Base-by-base conservation (phyloP, 2,329 filamentous ascomycete genomes). In the Alternaria gaisen region DNA sequence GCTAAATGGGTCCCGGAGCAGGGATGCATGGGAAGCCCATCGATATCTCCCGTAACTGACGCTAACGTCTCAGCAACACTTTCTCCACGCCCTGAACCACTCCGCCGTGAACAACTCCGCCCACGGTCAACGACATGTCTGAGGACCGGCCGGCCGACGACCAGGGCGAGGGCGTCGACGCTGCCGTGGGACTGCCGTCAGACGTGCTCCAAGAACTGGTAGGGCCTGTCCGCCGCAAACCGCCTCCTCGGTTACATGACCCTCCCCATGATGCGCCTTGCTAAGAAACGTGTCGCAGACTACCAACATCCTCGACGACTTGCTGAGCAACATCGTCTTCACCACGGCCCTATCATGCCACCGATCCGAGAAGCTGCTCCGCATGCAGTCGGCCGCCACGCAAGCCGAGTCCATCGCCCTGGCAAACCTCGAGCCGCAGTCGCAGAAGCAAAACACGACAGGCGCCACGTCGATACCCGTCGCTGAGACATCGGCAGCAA, bases 301-400 rank as follows among this genome's bases (percentile, higher is more conserved):
- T 9, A 69, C 60, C 40, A 69, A 75, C 30, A 86, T 94, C 61
- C 84, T 94, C 72, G 90, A 93, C 72, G 91, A 94, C 73, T 80
- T 90, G 57, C 82, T 94, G 63, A 88, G 91, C 81, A 93, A 92
- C 77, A 86, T 94, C 72, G 85, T 94, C 68, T 89, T 91, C 77
- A 90, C 92, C 75, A 84, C 92, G 53, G 83, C 92, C 65, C 84
- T 93, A 72, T 87, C 91, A 76, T 88, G 88, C 41, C 92, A 94
- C 77, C 90, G 90, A 67, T 86, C 91, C 68, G 92, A 94, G 80
- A 94, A 94, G 82, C 86, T 88, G 65, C 87, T 91, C 54, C 88
- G 90, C 58, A 86, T 76, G 88, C 88, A 69, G 80, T 86, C 65
- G 85, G 90, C 61, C 85, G 90, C 70, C 84, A 78, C 77, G 0